Evolutionary conservation across 2,329 filamentous ascomycete species (phyloP).

Genomic region (Xenoacremonium recifei): DNA sequence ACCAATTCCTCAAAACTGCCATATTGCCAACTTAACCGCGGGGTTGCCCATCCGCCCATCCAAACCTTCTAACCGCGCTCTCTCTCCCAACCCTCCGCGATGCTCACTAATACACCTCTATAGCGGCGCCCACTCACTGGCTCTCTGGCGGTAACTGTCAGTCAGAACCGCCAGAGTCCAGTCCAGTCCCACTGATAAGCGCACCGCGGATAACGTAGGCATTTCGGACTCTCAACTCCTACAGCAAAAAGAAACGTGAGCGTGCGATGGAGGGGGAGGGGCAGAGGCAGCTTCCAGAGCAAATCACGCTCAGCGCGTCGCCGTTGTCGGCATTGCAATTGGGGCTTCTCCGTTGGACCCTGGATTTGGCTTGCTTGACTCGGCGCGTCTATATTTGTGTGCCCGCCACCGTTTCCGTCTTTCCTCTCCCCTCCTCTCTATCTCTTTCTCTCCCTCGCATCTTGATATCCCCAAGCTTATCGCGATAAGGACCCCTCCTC

Average conservation of each 20-base stretch:
- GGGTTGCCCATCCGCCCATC: neutral
- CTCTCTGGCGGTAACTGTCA: too few species aligned
- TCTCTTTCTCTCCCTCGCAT: constrained; percentile 19
- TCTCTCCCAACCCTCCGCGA: neutral
- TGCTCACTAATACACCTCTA: neutral
- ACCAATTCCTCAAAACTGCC: too few species aligned
- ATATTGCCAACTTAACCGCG: neutral
- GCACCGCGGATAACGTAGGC: neutral
- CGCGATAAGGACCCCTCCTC: neutral
- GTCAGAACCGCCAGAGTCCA: too few species aligned
- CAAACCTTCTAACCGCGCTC: neutral
- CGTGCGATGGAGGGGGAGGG: neutral
- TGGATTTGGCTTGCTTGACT: constrained; percentile 16
- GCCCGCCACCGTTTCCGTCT: neutral
- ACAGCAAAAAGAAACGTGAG: neutral
- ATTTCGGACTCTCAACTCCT: neutral
- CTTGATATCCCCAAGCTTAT: neutral
- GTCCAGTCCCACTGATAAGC: constrained; percentile 3
- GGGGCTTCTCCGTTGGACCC: constrained; percentile 1
- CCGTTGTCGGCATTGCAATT: constrained; percentile 13
- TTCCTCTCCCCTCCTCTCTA: neutral
- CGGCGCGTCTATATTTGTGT: constrained; percentile 3
- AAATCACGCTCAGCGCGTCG: constrained; percentile 1
- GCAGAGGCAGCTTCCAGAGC: neutral
- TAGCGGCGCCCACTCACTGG: too few species aligned